Evolutionary conservation across 129 eudicot genomes (phyloP), one percentile per base, ranked within the genome.

Genomic region (Saposhnikovia divaricata): DNA sequence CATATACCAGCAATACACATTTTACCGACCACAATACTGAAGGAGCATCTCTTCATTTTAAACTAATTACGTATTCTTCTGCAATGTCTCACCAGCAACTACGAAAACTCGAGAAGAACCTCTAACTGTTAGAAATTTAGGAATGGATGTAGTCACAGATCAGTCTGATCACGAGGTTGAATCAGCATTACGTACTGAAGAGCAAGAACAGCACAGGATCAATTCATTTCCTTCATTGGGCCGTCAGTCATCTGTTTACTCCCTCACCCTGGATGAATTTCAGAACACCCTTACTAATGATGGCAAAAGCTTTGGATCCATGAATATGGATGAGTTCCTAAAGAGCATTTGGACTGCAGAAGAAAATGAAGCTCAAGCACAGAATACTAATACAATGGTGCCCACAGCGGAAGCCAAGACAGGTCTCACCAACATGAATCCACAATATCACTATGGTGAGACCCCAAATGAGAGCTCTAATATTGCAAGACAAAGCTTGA

Each of bases 291-390:
- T 92, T 10, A 83, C 81, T 6, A 97, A 86, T 43, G 83, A 85
- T 13, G 93, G 96, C 27, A 94, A 91, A 83, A 90, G 87, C 74
- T 91, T 94, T 3, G 97, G 97, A 5, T 94, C 98, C 0, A 94
- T 94, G 98, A 94, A 91, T 82, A 91, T 94, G 97, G 97, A 94
- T 11, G 97, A 94, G 80, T 91, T 94, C 40, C 91, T 94, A 19
- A 94, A 90, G 81, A 94, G 98, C 85, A 94, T 94, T 77, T 94
- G 98, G 97, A 90, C 93, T 0, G 98, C 97, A 0, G 98, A 94
- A 80, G 98, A 94, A 78, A 86, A 82, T 53, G 93, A 94, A 78
- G 96, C 93, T 1, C 96, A 91, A 0, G 81, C 78, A 13, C 89
- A 87, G 37, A 44, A 44, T 40, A 4, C 50, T 19, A 1, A 74